Percentiles rank a stretch among this genome's conserved stretches.
phyloP scores from a whole-genome alignment of 768 basidiomycete species.

The Strobilomyces echinocephalus region DNA sequence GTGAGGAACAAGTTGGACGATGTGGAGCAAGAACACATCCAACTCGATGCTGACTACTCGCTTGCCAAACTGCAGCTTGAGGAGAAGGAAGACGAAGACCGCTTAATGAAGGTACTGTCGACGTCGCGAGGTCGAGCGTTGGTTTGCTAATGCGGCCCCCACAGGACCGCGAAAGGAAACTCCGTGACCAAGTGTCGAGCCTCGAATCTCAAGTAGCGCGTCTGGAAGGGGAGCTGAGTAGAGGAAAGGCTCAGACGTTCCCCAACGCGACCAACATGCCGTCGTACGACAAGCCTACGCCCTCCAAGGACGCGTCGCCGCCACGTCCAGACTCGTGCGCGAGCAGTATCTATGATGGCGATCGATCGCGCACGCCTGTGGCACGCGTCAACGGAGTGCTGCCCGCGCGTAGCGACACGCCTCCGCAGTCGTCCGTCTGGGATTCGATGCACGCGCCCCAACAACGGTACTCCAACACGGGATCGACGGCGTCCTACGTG shows the following conservation, averaged over 20 bases:
- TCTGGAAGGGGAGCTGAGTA: conserved; percentile 55
- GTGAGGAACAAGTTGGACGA: conserved; percentile 61
- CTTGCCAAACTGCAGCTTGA: conserved; percentile 67
- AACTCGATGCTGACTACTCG: conserved; percentile 68
- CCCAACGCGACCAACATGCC: conserved; percentile 31
- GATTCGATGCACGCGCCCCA: conserved; percentile 63
- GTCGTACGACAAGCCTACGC: conserved; percentile 37
- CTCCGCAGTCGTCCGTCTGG: conserved; percentile 59
- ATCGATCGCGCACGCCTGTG: conserved; percentile 50
- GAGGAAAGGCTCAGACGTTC: conserved; percentile 33
- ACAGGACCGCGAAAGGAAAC: conserved; percentile 68
- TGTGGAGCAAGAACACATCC: conserved; percentile 56
- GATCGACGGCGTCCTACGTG: conserved; percentile 9
- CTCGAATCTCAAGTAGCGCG: conserved; percentile 58
- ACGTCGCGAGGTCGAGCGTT: background rate
- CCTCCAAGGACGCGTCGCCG: conserved; percentile 36
- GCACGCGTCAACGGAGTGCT: conserved; percentile 32
- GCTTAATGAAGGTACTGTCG: conserved; percentile 54
- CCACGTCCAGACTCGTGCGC: conserved; percentile 72
- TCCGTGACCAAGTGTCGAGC: conserved; percentile 59
- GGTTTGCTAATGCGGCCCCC: conserved; percentile 1
- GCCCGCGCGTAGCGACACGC: conserved; percentile 39
- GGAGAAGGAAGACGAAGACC: conserved; percentile 68
- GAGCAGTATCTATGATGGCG: conserved; percentile 54
- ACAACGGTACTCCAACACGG: conserved; percentile 20